Conservation (phyloP, 306 rosid species). For the Urtica urens region DNA sequence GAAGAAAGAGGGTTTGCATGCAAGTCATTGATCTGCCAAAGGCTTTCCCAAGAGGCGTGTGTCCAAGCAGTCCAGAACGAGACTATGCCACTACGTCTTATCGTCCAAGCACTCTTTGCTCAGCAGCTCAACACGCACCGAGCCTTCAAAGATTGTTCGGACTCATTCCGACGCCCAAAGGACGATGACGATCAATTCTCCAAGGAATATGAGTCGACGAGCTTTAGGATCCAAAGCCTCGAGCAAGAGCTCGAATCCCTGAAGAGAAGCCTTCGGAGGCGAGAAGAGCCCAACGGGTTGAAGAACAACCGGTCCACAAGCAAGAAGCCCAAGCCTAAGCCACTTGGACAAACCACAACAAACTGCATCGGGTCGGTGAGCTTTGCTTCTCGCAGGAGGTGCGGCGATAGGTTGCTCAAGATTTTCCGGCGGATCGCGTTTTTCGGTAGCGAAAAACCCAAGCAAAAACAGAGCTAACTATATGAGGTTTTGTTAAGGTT, state of each 20-base stretch:
- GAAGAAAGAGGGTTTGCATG: conserved; percentile 72
- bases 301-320: conserved; percentile 40
- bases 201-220: conserved; percentile 64
- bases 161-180: conserved; percentile 48
- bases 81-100: conserved; percentile 69
- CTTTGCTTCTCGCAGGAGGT: conserved; percentile 53
- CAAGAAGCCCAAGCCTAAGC: conserved; percentile 43
- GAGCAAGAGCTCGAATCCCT: conserved; percentile 62
- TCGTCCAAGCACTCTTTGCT: conserved; percentile 78
- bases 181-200: conserved; percentile 44
- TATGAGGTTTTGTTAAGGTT: too few species aligned
- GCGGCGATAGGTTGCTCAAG: conserved; percentile 47
- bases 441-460: conserved; percentile 50
- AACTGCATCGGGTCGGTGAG: conserved; percentile 66
- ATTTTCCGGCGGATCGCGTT: conserved; percentile 38
- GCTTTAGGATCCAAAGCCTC: conserved; percentile 73
- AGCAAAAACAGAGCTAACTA: conserved; percentile 43
- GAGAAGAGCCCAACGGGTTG: conserved; percentile 27
- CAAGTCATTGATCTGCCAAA: conserved; percentile 64
- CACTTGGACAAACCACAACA: conserved; percentile 46
- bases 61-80: conserved; percentile 91
- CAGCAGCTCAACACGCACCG: conserved; percentile 74
- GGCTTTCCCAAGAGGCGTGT: conserved; percentile 71
- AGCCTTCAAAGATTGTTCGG: conserved; percentile 75
- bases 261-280: conserved; percentile 57